Conservation (phyloP, 2,329 filamentous ascomycete species). For the Geoglossum cookeanum region DNA sequence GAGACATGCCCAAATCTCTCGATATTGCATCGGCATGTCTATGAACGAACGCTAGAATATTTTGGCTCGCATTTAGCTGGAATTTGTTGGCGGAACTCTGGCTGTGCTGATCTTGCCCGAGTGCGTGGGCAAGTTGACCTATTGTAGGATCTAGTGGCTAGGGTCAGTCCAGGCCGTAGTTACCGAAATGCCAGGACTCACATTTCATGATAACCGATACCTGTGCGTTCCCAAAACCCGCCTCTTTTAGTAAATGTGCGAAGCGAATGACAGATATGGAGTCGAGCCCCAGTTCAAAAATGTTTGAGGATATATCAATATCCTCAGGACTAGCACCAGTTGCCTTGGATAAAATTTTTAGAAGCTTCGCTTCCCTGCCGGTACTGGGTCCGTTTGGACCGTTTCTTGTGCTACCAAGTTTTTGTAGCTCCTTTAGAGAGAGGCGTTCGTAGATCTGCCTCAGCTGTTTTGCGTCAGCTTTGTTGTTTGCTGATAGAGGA, state of each 20-base stretch:
- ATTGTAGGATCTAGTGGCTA: slow-evolving; percentile 19
- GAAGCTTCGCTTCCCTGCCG: slow-evolving; percentile 28
- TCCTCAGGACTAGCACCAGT: slow-evolving; percentile 24
- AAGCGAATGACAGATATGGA: slow-evolving; percentile 69
- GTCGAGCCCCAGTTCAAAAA: slow-evolving; percentile 76
- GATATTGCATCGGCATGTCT: slow-evolving; percentile 35
- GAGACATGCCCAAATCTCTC: slow-evolving; percentile 30
- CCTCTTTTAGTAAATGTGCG: slow-evolving; percentile 40
- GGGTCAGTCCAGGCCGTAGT: neutral
- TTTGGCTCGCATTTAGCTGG: slow-evolving; percentile 34
- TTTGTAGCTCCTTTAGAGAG: slow-evolving; percentile 40
- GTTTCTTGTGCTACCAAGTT: slow-evolving; percentile 24
- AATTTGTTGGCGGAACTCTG: slow-evolving; percentile 6
- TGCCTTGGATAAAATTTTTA: slow-evolving; percentile 34
- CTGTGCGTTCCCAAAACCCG: slow-evolving; percentile 40
- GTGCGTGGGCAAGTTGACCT: slow-evolving; percentile 20
- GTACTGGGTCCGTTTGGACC: slow-evolving; percentile 16
- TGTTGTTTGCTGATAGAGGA: slow-evolving; percentile 77
- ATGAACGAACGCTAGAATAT: slow-evolving; percentile 44
- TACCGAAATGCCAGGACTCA: slow-evolving; percentile 9
- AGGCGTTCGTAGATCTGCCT: slow-evolving; percentile 45
- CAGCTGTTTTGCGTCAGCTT: slow-evolving; percentile 57
- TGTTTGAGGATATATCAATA: slow-evolving; percentile 38
- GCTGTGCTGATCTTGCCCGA: slow-evolving; percentile 8
- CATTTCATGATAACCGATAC: slow-evolving; percentile 50